Evolutionary conservation across 1,284 basidiomycete genomes (phyloP), one percentile per base, ranked within the genome.

Genomic region (Irpex sp.): DNA sequence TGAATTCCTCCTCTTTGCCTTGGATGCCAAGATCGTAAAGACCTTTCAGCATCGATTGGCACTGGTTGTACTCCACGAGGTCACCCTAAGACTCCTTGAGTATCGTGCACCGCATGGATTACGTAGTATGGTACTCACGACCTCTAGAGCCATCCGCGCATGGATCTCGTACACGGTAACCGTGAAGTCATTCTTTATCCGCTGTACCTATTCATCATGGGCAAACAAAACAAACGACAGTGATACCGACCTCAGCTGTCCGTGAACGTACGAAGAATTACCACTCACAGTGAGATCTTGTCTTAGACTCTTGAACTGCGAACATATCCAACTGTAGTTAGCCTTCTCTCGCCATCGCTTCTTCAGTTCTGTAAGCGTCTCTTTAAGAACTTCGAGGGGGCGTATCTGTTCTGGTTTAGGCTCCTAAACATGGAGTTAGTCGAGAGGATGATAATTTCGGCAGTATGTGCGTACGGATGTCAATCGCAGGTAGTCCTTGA

Each of bases 31-130:
- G 86, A 70, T 97, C 95, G 76, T 99, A 99, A 37, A 99, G 86
- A 61, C 86, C 85, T 70, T 93, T 91, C 57, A 99, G 80, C 73
- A 94, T 92, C 46, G 92, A 92, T 76, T 98, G 95, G 78, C 97
- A 99, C 77, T 97, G 93, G 75, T 98, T 99, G 75, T 97, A 99
- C 84, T 99, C 97, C 70, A 97, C 95, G 82, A 99, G 91, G 74
- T 99, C 97, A 72, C 86, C 88, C 95, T 97, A 74, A 53, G 61
- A 53, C 35, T 51, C 9, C 5, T 56, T 5, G 35, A 46, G 17
- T 15, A 50, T 11, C 11, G n/a, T 60, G 26, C 47, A 56, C 19
- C 11, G 54, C 39, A 1, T 9, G 4, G n/a, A n/a, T 46, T 46
- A 51, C 39, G 61, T 50, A 55, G 63, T 35, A 46, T 17, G 33